phyloP scores from a whole-genome alignment of 2,329 filamentous ascomycete genomes.

The Massarina eburnea region DNA sequence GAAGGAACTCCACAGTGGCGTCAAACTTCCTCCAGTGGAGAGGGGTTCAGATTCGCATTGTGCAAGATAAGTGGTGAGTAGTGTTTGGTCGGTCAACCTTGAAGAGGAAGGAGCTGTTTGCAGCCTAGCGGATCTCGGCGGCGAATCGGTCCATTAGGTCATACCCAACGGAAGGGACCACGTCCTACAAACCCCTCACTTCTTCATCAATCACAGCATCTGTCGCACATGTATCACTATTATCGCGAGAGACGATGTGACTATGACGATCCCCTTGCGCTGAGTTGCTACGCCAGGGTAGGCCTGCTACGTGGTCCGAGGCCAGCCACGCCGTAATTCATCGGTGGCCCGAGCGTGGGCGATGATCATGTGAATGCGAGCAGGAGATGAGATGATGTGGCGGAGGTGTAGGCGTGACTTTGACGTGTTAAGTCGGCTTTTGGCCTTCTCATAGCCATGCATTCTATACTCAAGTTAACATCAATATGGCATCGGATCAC shows the following conservation, averaged over 20 bases:
- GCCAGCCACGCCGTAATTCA: slow-evolving; percentile 19
- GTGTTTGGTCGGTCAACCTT: slow-evolving; percentile 2
- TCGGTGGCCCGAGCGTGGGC: slow-evolving; percentile 26
- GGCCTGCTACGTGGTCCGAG: slow-evolving; percentile 9
- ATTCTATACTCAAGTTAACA: background rate
- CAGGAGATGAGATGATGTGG: slow-evolving; percentile 1
- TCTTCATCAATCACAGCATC: slow-evolving; percentile 14
- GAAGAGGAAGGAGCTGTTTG: slow-evolving; percentile 8
- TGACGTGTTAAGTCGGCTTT: background rate
- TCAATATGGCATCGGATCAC: slow-evolving; percentile 25
- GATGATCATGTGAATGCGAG: too few species aligned
- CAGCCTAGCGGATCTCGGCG: slow-evolving; percentile 3
- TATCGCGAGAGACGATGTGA: slow-evolving; percentile 16
- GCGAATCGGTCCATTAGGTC: background rate
- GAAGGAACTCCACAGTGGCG: background rate
- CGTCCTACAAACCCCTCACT: background rate
- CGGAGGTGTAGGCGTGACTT: background rate
- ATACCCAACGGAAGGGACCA: background rate
- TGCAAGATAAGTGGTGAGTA: background rate
- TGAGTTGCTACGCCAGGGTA: slow-evolving; percentile 3
- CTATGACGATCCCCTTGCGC: slow-evolving; percentile 28
- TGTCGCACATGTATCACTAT: slow-evolving; percentile 27
- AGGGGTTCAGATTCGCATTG: background rate
- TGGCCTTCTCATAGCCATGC: too few species aligned
- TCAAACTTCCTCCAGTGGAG: background rate